phyloP scores from a whole-genome alignment of 2,329 filamentous ascomycete genomes.

The Alternaria postmessia region DNA sequence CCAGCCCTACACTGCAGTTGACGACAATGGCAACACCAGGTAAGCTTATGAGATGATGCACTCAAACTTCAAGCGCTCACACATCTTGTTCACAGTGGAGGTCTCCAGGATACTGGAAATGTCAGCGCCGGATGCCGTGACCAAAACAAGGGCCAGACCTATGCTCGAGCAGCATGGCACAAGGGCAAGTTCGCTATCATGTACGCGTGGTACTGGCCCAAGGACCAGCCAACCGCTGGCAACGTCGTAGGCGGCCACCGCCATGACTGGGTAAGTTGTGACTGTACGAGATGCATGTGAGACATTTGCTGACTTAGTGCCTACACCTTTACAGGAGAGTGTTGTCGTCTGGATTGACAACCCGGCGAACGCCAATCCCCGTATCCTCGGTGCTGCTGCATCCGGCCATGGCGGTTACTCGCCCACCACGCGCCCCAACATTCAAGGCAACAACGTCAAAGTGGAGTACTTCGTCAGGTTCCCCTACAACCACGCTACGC shows the following conservation, averaged over 20 bases:
- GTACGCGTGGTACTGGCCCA: constrained; percentile 10
- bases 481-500: neutral
- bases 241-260: constrained; percentile 2
- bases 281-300: neutral
- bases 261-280: constrained; percentile 3
- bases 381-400: neutral
- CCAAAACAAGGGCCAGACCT: constrained; percentile 1
- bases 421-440: neutral
- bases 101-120: constrained; percentile 2
- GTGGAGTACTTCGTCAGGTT: neutral
- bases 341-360: neutral
- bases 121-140: constrained; percentile 1
- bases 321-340: neutral
- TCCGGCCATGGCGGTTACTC: neutral
- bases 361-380: neutral
- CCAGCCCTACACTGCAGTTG: constrained; percentile 6
- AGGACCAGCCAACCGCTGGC: constrained; percentile 1
- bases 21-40: constrained; percentile 4
- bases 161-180: constrained; percentile 6
- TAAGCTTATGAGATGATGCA: neutral
- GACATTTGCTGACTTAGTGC: neutral
- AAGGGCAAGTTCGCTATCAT: constrained; percentile 8
- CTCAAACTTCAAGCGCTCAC: neutral
- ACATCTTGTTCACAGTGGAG: neutral
- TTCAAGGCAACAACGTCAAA: neutral